Conservation (phyloP, 352 stramenopile genomes). For the Phytophthora parvispora region DNA sequence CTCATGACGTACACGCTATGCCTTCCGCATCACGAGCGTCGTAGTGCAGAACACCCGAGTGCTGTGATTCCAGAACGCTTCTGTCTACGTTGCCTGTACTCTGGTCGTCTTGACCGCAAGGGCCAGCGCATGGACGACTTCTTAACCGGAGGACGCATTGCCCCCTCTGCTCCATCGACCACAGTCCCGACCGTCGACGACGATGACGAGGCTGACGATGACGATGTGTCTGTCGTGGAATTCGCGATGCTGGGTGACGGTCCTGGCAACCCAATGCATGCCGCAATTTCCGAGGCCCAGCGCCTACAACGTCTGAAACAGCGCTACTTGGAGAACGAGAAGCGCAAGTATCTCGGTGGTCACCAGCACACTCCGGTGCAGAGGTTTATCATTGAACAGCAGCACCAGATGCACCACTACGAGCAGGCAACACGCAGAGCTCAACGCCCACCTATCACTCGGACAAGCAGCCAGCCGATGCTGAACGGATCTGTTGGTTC, state of each 20-base stretch:
- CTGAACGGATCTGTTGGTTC: conserved; percentile 30
- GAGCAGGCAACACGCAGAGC: conserved; percentile 15
- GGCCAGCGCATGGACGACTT: conserved; percentile 57
- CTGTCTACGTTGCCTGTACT: conserved; percentile 71
- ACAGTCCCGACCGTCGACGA: conserved; percentile 33
- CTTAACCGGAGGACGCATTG: conserved; percentile 20
- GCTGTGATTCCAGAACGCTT: conserved; percentile 76
- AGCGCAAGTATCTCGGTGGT: conserved; percentile 42
- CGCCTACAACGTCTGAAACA: conserved; percentile 44
- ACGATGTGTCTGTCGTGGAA: conserved; percentile 35
- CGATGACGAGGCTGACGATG: conserved; percentile 36
- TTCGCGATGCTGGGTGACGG: conserved; percentile 32
- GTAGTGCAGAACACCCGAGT: conserved; percentile 65
- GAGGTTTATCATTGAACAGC: conserved; percentile 23
- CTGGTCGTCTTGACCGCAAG: conserved; percentile 61
- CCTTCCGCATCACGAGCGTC: conserved; percentile 62
- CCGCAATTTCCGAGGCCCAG: conserved; percentile 38
- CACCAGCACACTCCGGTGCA: conserved; percentile 22
- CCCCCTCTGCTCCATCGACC: conserved; percentile 10
- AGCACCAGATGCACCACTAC: conserved; percentile 31
- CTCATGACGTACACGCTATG: conserved; percentile 70
- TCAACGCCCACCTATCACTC: conserved; percentile 16
- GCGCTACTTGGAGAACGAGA: conserved; percentile 46
- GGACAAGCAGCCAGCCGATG: conserved; percentile 36
- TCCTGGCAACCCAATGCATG: conserved; percentile 24